phyloP scores from a whole-genome alignment of 2,329 filamentous ascomycete species.

The Lachnellula occidentalis region DNA sequence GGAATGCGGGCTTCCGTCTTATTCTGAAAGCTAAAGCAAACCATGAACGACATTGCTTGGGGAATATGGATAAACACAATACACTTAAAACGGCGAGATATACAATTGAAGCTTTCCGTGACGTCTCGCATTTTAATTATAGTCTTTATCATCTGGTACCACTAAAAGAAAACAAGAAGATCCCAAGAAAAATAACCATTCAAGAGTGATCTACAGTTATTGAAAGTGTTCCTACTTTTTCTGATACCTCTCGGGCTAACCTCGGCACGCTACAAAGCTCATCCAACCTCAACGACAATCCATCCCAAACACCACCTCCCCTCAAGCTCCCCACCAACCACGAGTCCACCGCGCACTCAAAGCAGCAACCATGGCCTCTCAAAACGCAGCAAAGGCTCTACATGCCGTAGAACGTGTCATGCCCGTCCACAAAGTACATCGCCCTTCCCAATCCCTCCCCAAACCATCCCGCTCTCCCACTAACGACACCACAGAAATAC shows the following conservation, averaged over 20 bases:
- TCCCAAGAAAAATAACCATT: no score
- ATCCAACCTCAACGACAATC: constrained; percentile 12
- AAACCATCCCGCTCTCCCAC: constrained; percentile 8
- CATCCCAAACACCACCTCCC: background rate
- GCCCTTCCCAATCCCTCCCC: background rate
- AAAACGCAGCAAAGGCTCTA: constrained; percentile 49
- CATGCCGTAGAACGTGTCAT: constrained; percentile 51
- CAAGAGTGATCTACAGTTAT: background rate
- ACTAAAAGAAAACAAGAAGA: no score
- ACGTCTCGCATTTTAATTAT: no score
- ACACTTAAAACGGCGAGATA: background rate
- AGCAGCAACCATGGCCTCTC: constrained; percentile 39
- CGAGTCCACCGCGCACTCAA: constrained; percentile 21
- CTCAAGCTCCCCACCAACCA: constrained; percentile 10
- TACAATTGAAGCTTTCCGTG: no score
- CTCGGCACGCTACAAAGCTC: background rate
- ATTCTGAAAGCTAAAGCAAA: background rate
- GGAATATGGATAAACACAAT: background rate
- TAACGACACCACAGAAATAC: constrained; percentile 68
- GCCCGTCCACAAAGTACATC: constrained; percentile 53
- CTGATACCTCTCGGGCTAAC: background rate
- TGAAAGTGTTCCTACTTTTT: background rate
- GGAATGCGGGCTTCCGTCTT: background rate
- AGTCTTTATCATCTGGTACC: no score
- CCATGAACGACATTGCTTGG: background rate